Conservation (phyloP, 768 basidiomycete genomes). For the Mycena vitilis region DNA sequence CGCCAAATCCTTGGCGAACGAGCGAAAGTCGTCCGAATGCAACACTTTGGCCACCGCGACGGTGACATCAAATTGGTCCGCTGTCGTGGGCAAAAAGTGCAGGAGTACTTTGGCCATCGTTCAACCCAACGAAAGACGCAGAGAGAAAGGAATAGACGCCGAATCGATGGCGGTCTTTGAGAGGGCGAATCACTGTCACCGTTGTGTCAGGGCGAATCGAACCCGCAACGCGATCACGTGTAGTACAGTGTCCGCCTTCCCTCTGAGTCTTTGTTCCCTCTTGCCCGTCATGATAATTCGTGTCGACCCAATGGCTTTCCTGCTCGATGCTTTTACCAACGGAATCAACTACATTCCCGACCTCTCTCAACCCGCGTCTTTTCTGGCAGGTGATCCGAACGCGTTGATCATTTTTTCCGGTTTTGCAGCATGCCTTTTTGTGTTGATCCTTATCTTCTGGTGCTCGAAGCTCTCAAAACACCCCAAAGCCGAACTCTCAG, state of each 20-base stretch:
- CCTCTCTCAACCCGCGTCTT: conserved; percentile 5
- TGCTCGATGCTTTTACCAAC: neutral
- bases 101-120: conserved; percentile 53
- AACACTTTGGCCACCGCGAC: conserved; percentile 66
- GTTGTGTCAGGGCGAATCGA: no score
- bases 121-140: neutral
- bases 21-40: conserved; percentile 63
- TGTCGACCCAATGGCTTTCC: conserved; percentile 4
- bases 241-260: neutral
- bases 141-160: neutral
- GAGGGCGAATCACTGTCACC: no score
- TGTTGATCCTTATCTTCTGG: conserved; percentile 10
- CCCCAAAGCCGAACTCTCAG: conserved; percentile 29
- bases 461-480: conserved; percentile 1
- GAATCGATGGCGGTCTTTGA: conserved; percentile 12
- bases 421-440: conserved; percentile 8
- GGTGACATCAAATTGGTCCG: conserved; percentile 67
- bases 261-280: neutral
- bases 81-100: conserved; percentile 51
- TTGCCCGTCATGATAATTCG: neutral
- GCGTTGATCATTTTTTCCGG: neutral
- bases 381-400: neutral
- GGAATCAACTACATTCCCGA: neutral
- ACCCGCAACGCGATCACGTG: conserved; percentile 16
- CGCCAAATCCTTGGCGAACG: conserved; percentile 30